phyloP scores from a whole-genome alignment of 257 asterid genomes.

The Striga asiatica region DNA sequence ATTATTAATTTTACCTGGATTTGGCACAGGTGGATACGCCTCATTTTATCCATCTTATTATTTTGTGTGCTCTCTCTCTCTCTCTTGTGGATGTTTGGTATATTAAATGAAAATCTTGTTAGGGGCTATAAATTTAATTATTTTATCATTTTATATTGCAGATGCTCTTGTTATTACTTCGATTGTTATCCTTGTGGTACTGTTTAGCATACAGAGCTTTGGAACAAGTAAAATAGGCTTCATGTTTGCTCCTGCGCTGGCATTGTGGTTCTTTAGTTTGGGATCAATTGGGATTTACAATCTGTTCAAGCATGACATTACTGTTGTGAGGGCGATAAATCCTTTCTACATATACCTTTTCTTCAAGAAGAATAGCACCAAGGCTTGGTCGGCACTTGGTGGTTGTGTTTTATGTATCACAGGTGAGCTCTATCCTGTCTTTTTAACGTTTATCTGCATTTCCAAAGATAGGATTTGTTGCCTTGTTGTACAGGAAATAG shows the following conservation, averaged over 20 bases:
- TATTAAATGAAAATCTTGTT: background rate
- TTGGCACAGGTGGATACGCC: constrained; percentile 35
- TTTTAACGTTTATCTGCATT: background rate
- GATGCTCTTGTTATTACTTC: constrained; percentile 87
- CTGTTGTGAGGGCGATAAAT: constrained; percentile 73
- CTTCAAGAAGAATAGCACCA: constrained; percentile 55
- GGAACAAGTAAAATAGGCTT: constrained; percentile 90
- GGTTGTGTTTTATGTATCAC: constrained; percentile 98
- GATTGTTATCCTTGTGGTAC: constrained; percentile 57
- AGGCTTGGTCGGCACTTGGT: constrained; percentile 93
- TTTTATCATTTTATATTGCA: constrained; percentile 24
- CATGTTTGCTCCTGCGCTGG: constrained; percentile 85
- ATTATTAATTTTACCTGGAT: too few species aligned
- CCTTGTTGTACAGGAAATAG: too few species aligned
- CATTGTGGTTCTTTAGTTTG: constrained; percentile 81
- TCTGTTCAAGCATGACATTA: constrained; percentile 45
- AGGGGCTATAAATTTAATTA: too few species aligned
- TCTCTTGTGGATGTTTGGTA: background rate
- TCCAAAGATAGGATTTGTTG: background rate
- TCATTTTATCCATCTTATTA: too few species aligned
- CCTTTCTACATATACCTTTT: constrained; percentile 73
- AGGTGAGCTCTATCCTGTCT: constrained; percentile 28
- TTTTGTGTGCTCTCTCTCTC: background rate
- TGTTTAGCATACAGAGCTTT: constrained; percentile 81
- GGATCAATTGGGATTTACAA: constrained; percentile 86